A percentile compares a stretch with the other conserved stretches of the same genome.
Conservation (phyloP, 805 yeast species). For the Ogataea kodamae region DNA sequence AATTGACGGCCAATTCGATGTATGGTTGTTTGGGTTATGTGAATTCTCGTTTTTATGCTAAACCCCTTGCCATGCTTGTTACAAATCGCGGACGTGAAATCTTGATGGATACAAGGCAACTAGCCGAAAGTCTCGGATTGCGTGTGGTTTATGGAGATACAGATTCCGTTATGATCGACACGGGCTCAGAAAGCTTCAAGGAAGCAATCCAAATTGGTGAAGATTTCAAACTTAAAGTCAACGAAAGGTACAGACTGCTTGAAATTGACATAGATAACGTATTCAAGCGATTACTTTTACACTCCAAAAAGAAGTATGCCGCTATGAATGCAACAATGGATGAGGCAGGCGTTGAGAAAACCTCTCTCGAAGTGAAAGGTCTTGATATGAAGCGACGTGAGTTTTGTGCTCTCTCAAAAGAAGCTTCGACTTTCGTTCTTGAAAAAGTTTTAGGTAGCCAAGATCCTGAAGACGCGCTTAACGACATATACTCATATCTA, state of each 20-base stretch:
- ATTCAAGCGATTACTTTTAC: slow-evolving; percentile 76
- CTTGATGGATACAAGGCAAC: slow-evolving; percentile 84
- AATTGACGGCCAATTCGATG: slow-evolving; percentile 98
- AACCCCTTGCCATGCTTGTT: slow-evolving; percentile 92
- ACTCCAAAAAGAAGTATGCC: slow-evolving; percentile 97
- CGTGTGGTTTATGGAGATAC: slow-evolving; percentile 97
- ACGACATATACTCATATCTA: slow-evolving; percentile 67
- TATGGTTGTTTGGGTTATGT: slow-evolving; percentile 96
- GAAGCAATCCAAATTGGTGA: slow-evolving; percentile 84
- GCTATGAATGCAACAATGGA: slow-evolving; percentile 62
- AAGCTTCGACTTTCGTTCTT: slow-evolving; percentile 73
- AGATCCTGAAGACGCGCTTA: slow-evolving; percentile 75
- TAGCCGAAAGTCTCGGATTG: slow-evolving; percentile 81
- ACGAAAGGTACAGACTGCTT: slow-evolving; percentile 78
- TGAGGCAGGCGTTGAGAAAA: slow-evolving; percentile 49
- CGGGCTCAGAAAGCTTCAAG: slow-evolving; percentile 62
- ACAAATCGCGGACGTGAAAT: slow-evolving; percentile 96
- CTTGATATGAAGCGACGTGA: slow-evolving; percentile 97
- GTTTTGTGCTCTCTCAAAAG: slow-evolving; percentile 88
- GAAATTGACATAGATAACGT: slow-evolving; percentile 96
- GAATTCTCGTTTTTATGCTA: slow-evolving; percentile 89
- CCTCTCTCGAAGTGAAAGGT: slow-evolving; percentile 85
- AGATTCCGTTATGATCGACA: slow-evolving; percentile 97
- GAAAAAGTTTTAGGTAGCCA: slow-evolving; percentile 64
- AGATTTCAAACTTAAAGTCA: slow-evolving; percentile 78